Evolutionary conservation across 192 early-diverging fungal species (phyloP).

Genomic region (Entophlyctis luteolus): DNA sequence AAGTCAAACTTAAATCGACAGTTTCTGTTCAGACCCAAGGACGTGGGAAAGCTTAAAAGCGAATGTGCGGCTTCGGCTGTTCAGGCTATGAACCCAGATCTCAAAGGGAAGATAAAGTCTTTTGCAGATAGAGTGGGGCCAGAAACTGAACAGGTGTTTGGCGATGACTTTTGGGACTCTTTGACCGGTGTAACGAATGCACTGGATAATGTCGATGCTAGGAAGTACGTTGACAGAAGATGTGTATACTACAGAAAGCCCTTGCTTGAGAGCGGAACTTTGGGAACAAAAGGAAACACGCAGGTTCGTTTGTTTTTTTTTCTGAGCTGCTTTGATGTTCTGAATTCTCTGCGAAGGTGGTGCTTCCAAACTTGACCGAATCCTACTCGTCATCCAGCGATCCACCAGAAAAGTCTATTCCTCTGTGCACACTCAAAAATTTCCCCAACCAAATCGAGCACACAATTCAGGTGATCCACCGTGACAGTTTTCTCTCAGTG

Average conservation of each 20-base stretch:
- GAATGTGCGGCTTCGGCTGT: conserved; percentile 84
- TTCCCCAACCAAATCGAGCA: conserved; percentile 96
- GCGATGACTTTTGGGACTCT: conserved; percentile 84
- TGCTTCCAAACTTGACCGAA: conserved; percentile 93
- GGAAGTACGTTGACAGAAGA: conserved; percentile 93
- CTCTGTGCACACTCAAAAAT: conserved; percentile 97
- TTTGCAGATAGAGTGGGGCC: conserved; percentile 85
- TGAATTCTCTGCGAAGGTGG: conserved; percentile 48
- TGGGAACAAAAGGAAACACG: conserved; percentile 99
- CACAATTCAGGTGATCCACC: conserved; percentile 46
- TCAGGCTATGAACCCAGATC: conserved; percentile 85
- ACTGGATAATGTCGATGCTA: conserved; percentile 95
- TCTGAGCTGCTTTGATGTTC: not conserved
- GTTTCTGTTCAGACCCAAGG: conserved; percentile 89
- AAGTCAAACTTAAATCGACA: conserved; percentile 99
- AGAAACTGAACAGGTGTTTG: conserved; percentile 90
- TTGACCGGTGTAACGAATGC: conserved; percentile 95
- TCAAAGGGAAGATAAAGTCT: conserved; percentile 65
- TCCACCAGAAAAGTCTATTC: conserved; percentile 94
- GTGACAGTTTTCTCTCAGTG: not conserved
- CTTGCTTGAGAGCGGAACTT: conserved; percentile 93
- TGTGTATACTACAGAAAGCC: conserved; percentile 96
- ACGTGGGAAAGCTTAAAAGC: conserved; percentile 84
- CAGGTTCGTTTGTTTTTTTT: conserved; percentile 53
- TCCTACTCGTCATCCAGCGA: conserved; percentile 98